phyloP scores from a whole-genome alignment of 208 protist species.

The Acanthamoeba rhysodes region DNA sequence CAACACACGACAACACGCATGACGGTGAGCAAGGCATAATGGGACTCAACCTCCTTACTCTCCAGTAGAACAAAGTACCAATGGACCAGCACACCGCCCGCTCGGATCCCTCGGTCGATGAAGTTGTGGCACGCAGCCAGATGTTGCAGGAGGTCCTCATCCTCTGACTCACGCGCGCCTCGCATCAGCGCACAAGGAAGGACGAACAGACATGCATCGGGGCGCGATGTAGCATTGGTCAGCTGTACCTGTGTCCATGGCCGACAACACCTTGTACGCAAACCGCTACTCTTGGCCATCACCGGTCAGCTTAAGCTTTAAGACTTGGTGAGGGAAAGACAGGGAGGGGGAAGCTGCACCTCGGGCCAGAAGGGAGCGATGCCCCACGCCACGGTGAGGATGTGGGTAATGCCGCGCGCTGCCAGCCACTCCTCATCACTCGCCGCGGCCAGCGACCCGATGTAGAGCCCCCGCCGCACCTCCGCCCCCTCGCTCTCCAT shows the following conservation, averaged over 20 bases:
- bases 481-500: background rate
- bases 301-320: background rate
- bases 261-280: background rate
- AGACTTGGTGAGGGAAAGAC: no score
- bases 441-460: background rate
- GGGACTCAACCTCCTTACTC: no score
- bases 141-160: constrained; percentile 9
- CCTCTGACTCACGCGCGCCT: background rate
- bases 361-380: constrained; percentile 1
- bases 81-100: background rate
- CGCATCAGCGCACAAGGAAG: background rate
- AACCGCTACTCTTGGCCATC: background rate
- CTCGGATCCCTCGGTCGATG: background rate
- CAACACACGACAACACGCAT: background rate
- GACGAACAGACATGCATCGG: background rate
- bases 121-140: background rate
- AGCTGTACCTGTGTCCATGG: background rate
- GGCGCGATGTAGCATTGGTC: no score
- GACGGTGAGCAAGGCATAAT: no score
- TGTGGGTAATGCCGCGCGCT: background rate
- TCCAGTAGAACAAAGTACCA: background rate
- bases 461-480: background rate
- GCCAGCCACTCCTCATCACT: background rate
- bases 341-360: background rate
- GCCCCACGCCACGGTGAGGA: background rate